A percentile compares a stretch with the other conserved stretches of the same genome.
Evolutionary conservation across 371 early-diverging fungal species (phyloP).

Genomic region (Mucor lusitanicus): DNA sequence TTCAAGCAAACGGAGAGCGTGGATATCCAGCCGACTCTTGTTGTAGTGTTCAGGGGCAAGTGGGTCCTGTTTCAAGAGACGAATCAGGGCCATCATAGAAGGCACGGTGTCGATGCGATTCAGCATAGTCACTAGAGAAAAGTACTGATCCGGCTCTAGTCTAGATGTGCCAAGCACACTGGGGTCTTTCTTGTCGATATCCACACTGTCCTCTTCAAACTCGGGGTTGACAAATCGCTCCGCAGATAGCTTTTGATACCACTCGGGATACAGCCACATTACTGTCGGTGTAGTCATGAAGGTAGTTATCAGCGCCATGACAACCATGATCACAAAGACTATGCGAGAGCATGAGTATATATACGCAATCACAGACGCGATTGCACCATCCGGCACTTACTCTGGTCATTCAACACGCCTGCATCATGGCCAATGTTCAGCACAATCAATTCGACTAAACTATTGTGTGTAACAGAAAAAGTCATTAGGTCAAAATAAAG

Average conservation of each 20-base stretch:
- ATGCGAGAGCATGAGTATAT: background rate
- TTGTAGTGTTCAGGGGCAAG: background rate
- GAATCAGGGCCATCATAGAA: conserved; percentile 73
- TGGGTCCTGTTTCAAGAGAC: conserved; percentile 45
- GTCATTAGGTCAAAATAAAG: conserved; percentile 23
- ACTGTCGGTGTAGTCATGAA: conserved; percentile 75
- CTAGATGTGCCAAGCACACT: background rate
- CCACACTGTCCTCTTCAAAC: background rate
- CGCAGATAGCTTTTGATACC: conserved; percentile 49
- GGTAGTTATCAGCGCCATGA: conserved; percentile 87
- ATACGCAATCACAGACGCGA: background rate
- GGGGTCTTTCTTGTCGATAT: background rate
- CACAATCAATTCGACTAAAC: conserved; percentile 91
- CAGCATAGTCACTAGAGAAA: conserved; percentile 58
- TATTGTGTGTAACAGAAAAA: conserved; percentile 11
- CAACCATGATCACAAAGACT: conserved; percentile 88
- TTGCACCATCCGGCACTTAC: conserved; percentile 18
- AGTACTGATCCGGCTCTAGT: background rate
- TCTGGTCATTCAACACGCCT: conserved; percentile 72
- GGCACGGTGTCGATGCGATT: conserved; percentile 70
- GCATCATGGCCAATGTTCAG: conserved; percentile 90
- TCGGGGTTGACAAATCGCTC: background rate
- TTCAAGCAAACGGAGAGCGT: conserved; percentile 72
- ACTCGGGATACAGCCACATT: conserved; percentile 58
- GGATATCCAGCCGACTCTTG: conserved; percentile 15